These are phyloP conservation scores for Lantana camara DNA, from an alignment of 257 asterid genomes.

Conservation along the genomic window DNA sequence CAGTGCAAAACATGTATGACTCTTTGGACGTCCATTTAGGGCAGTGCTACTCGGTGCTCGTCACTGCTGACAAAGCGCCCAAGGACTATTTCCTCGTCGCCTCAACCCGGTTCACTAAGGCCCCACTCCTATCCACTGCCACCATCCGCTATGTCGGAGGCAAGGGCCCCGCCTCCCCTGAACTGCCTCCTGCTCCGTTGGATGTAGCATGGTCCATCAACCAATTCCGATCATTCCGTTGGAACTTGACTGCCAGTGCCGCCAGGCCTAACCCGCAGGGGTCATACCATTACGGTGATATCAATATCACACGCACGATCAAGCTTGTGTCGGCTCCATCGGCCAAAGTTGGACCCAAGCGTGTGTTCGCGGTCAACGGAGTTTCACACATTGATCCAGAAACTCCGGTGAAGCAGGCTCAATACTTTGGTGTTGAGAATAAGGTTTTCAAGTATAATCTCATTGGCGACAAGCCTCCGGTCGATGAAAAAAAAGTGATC, in stretches of 20 bases:
- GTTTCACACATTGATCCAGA: conserved; percentile 50
- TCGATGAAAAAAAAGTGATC: conserved; percentile 4
- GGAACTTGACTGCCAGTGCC: conserved; percentile 75
- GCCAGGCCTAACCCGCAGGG: conserved; percentile 84
- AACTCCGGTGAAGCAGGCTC: conserved; percentile 60
- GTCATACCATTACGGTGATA: conserved; percentile 64
- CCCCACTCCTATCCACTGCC: conserved; percentile 38
- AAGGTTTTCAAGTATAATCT: conserved; percentile 49
- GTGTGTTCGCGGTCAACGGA: conserved; percentile 54
- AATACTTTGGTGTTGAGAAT: conserved; percentile 47
- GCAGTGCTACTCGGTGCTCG: conserved; percentile 58
- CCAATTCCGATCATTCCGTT: conserved; percentile 56
- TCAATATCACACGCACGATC: conserved; percentile 63
- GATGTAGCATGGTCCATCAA: conserved; percentile 58
- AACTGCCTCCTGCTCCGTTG: conserved; percentile 41
- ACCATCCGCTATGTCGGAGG: conserved; percentile 43
- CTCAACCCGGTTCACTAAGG: conserved; percentile 51
- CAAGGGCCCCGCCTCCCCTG: conserved; percentile 46
- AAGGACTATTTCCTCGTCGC: conserved; percentile 60
- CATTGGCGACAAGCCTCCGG: conserved; percentile 44
- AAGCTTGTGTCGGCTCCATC: conserved; percentile 35
- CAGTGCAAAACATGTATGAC: conserved; percentile 50
- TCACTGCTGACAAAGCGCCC: conserved; percentile 51
- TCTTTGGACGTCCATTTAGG: conserved; percentile 66
- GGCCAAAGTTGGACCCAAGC: conserved; percentile 39